Conservation (phyloP, 108 stramenopile genomes). For the Cyclotella choctawhatcheeana region DNA sequence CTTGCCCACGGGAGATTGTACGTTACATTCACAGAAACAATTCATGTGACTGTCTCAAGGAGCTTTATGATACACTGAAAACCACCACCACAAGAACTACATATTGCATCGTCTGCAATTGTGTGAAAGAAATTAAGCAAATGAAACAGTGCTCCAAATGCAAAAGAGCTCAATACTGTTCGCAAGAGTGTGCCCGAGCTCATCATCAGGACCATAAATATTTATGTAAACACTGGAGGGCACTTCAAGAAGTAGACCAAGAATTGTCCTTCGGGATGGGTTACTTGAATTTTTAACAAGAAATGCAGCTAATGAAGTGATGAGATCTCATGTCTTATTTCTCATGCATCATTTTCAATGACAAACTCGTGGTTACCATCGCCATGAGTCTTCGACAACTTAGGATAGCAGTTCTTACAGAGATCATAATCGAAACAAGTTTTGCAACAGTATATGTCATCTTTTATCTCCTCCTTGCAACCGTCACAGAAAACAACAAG, state of each 20-base stretch:
- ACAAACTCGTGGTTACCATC: constrained; percentile 55
- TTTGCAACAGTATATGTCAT: constrained; percentile 64
- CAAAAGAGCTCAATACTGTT: neutral
- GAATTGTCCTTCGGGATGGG: no score
- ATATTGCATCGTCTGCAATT: neutral
- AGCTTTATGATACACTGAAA: neutral
- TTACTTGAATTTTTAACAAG: no score
- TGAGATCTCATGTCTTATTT: neutral
- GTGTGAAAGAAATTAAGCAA: neutral
- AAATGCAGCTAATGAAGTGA: neutral
- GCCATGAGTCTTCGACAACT: constrained; percentile 46
- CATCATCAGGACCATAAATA: neutral
- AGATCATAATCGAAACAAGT: constrained; percentile 89
- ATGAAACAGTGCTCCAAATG: neutral
- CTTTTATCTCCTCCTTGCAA: constrained; percentile 60
- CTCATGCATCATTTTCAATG: constrained; percentile 12
- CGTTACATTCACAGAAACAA: neutral
- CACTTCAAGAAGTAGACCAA: no score
- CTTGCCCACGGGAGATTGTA: neutral
- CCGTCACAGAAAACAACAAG: constrained; percentile 82
- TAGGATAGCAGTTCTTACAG: constrained; percentile 72
- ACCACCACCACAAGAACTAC: neutral
- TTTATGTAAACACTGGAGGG: neutral
- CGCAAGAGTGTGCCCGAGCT: neutral
- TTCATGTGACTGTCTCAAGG: neutral